Evolutionary conservation across 345 rosid genomes (phyloP).

Genomic region (Salix viminalis): DNA sequence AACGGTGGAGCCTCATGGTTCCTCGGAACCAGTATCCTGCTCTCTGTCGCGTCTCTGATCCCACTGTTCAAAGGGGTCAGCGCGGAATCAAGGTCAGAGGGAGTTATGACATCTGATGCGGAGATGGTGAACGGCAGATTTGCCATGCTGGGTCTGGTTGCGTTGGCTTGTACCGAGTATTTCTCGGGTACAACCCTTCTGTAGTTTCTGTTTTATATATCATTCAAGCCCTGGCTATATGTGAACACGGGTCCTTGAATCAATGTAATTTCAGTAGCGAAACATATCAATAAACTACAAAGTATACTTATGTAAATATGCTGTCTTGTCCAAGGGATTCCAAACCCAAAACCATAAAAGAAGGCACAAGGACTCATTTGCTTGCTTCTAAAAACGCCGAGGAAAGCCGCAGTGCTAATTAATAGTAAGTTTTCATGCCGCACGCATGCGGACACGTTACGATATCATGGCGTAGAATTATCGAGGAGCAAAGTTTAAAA

Average conservation of each 20-base stretch:
- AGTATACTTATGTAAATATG: too few relatives aligned
- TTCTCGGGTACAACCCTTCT: conserved; percentile 61
- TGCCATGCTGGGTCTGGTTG: conserved; percentile 77
- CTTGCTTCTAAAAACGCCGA: too few relatives aligned
- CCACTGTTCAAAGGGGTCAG: conserved; percentile 58
- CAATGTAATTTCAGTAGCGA: too few relatives aligned
- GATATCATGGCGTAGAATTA: too few relatives aligned
- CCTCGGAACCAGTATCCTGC: conserved; percentile 45
- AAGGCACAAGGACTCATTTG: too few relatives aligned
- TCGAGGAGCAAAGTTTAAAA: too few relatives aligned
- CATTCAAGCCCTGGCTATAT: background rate
- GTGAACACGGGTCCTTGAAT: background rate
- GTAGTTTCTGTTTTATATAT: background rate
- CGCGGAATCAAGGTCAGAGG: conserved; percentile 46
- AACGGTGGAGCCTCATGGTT: conserved; percentile 63
- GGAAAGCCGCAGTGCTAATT: too few relatives aligned
- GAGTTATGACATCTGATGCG: conserved; percentile 73
- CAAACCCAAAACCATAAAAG: too few relatives aligned
- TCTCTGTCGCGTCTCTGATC: conserved; percentile 60
- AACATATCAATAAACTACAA: too few relatives aligned
- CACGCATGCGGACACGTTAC: too few relatives aligned
- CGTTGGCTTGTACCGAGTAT: conserved; percentile 69
- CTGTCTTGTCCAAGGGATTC: too few relatives aligned
- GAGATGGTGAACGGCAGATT: conserved; percentile 81
- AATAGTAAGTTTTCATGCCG: too few relatives aligned